Percentiles rank a stretch among this genome's conserved stretches.
These are phyloP conservation scores for Mycena vulgaris DNA, from an alignment of 768 basidiomycete genomes.

Conservation along the genomic window DNA sequence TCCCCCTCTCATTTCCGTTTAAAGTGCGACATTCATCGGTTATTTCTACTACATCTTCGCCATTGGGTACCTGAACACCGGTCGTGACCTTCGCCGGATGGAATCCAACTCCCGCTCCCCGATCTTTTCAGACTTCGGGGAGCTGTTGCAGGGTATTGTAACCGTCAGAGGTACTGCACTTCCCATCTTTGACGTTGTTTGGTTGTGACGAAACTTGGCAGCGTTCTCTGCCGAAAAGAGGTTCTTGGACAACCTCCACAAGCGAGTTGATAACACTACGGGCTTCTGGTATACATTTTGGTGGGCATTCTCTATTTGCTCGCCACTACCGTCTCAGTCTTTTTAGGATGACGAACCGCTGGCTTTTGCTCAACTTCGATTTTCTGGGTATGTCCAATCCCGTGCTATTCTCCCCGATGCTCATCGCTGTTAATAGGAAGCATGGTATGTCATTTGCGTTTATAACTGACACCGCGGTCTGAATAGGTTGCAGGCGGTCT, in stretches of 20 bases:
- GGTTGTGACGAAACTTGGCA: not conserved
- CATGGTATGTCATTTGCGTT: slow-evolving; percentile 9
- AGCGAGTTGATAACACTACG: slow-evolving; percentile 82
- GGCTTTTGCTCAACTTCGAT: slow-evolving; percentile 28
- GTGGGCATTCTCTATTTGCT: slow-evolving; percentile 71
- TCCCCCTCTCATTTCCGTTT: slow-evolving; percentile 73
- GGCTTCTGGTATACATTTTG: slow-evolving; percentile 81
- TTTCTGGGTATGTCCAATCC: slow-evolving; percentile 24
- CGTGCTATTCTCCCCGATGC: not conserved
- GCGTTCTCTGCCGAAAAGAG: slow-evolving; percentile 85
- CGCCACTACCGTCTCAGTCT: slow-evolving; percentile 60
- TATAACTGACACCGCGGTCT: not conserved
- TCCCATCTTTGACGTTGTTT: not conserved
- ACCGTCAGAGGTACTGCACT: slow-evolving; percentile 69
- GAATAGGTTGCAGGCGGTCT: slow-evolving; percentile 55
- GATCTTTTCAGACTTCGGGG: slow-evolving; percentile 87
- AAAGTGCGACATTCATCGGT: slow-evolving; percentile 68
- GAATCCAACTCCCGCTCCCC: slow-evolving; percentile 91
- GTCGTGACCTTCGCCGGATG: slow-evolving; percentile 93
- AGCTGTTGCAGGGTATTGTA: slow-evolving; percentile 89
- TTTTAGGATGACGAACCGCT: slow-evolving; percentile 52
- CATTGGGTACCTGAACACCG: slow-evolving; percentile 82
- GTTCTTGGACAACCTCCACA: slow-evolving; percentile 84
- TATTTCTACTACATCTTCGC: slow-evolving; percentile 80
- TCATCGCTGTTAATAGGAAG: slow-evolving; percentile 10